Percentiles rank a stretch among this genome's conserved stretches.
Conservation (phyloP, 768 basidiomycete genomes). For the Favolaschia claudopus region DNA sequence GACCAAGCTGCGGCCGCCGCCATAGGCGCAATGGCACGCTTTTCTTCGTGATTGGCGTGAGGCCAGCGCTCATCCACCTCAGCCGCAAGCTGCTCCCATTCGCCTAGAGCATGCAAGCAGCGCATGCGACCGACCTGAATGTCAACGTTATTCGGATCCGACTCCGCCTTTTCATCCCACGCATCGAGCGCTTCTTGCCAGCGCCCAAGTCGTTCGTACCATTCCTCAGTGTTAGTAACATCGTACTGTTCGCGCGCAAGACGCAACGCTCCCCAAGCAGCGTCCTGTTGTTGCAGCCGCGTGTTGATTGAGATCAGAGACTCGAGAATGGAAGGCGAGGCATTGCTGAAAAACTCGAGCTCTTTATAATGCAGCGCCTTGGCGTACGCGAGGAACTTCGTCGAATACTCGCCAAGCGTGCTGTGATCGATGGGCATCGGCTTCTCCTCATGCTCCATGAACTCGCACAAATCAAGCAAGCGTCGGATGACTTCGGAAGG, state of each 20-base stretch:
- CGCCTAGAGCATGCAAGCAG: constrained; percentile 96
- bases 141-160: constrained; percentile 79
- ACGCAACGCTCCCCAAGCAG: constrained; percentile 95
- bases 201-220: constrained; percentile 95
- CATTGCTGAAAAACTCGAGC: constrained; percentile 93
- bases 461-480: constrained; percentile 93
- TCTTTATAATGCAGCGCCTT: constrained; percentile 99
- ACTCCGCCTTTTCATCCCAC: constrained; percentile 80
- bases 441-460: constrained; percentile 99
- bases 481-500: constrained; percentile 93
- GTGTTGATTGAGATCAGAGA: constrained; percentile 97
- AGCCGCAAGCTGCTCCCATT: constrained; percentile 91
- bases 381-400: constrained; percentile 94
- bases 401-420: constrained; percentile 92
- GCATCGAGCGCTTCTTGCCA: constrained; percentile 94
- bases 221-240: constrained; percentile 93
- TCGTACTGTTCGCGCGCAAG: constrained; percentile 92
- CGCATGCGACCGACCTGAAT: constrained; percentile 92
- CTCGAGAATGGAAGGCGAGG: constrained; percentile 91
- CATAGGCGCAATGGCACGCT: constrained; percentile 93
- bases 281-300: constrained; percentile 95
- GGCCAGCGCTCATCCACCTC: constrained; percentile 92
- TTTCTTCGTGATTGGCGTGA: constrained; percentile 81
- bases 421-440: constrained; percentile 92
- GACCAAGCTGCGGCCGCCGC: constrained; percentile 99